These are phyloP conservation scores for Annulohypoxylon bovei DNA, from an alignment of 495 filamentous ascomycete genomes.

Conservation along the genomic window DNA sequence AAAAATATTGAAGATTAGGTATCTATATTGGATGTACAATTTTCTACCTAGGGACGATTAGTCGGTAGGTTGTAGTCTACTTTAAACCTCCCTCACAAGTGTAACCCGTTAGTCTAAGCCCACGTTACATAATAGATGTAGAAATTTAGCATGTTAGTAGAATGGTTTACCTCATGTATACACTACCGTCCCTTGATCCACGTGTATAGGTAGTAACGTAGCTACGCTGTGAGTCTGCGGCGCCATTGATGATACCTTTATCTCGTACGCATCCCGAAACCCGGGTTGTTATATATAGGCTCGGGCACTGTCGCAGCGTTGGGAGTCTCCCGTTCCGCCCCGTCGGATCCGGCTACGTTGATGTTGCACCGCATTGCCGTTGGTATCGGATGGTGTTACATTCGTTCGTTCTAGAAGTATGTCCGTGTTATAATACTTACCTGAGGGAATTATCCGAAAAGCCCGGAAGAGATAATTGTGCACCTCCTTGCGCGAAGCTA, in stretches of 20 bases:
- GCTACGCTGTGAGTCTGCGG: neutral
- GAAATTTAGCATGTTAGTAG: too few species aligned
- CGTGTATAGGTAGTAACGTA: neutral
- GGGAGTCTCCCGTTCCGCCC: slow-evolving; percentile 2
- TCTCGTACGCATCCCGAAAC: neutral
- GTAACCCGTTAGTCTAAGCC: neutral
- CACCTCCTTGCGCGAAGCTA: neutral
- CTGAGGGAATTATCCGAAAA: neutral
- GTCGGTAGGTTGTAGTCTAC: neutral
- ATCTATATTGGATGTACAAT: too few species aligned
- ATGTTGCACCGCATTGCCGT: neutral
- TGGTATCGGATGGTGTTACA: neutral
- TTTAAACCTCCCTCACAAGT: neutral
- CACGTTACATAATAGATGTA: too few species aligned
- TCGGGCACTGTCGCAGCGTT: slow-evolving; percentile 12
- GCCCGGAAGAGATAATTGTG: neutral
- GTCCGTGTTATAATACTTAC: neutral
- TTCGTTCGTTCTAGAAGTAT: neutral
- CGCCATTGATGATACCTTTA: neutral
- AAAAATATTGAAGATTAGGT: too few species aligned
- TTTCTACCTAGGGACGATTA: too few species aligned
- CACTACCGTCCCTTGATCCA: neutral
- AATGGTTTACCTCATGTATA: neutral
- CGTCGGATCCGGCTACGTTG: neutral
- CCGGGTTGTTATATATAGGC: neutral